Evolutionary conservation across 2,329 filamentous ascomycete genomes (phyloP).

Genomic region (Ophiocordyceps camponoti-saundersi): DNA sequence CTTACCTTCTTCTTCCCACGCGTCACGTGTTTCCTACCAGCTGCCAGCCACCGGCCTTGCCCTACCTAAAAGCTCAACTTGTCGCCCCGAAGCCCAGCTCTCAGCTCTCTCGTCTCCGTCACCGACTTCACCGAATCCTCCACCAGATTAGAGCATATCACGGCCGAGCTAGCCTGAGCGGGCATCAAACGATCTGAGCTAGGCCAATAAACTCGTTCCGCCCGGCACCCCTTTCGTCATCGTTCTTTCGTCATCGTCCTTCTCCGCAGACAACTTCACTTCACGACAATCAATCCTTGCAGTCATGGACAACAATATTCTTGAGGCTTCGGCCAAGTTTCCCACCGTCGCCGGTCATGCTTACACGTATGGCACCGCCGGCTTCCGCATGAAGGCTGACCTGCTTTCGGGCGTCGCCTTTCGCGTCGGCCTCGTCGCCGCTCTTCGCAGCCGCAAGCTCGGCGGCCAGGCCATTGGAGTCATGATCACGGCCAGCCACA

Average conservation of each 20-base stretch:
- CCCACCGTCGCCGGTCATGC: slow-evolving; percentile 35
- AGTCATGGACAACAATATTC: slow-evolving; percentile 37
- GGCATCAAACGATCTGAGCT: neutral
- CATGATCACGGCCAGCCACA: slow-evolving; percentile 92
- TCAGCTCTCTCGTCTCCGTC: neutral
- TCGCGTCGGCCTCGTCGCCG: slow-evolving; percentile 76
- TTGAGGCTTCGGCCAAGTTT: slow-evolving; percentile 45
- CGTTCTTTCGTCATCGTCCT: neutral
- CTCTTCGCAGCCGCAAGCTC: slow-evolving; percentile 77
- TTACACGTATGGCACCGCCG: slow-evolving; percentile 51
- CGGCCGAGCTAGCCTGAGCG: neutral
- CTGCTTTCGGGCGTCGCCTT: slow-evolving; percentile 86
- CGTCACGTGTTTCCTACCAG: neutral
- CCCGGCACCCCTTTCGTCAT: neutral
- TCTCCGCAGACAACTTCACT: neutral
- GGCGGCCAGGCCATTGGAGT: slow-evolving; percentile 85
- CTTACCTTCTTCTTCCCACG: neutral
- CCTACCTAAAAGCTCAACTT: neutral
- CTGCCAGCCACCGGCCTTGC: neutral
- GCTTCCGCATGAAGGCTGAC: slow-evolving; percentile 55
- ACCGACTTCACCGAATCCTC: neutral
- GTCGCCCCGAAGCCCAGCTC: neutral
- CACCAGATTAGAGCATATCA: neutral
- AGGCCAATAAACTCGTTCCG: neutral
- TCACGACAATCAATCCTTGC: neutral